phyloP scores from a whole-genome alignment of 768 basidiomycete species.

The Suillus hirtellus region DNA sequence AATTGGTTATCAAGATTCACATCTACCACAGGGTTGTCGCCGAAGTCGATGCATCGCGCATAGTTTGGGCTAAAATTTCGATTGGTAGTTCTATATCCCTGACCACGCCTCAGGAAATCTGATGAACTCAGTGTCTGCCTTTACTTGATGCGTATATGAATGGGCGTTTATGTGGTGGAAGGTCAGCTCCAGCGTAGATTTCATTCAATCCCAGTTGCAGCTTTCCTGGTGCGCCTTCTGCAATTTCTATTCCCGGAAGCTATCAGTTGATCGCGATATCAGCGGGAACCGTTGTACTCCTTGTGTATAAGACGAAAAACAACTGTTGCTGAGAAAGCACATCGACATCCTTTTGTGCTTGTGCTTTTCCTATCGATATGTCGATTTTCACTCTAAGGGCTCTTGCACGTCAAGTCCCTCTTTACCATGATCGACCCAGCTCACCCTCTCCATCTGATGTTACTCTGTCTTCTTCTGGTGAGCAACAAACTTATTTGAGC shows the following conservation, averaged over 20 bases:
- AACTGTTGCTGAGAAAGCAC: not conserved
- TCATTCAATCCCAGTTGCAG: not conserved
- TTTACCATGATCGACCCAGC: not conserved
- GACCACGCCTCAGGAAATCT: constrained; percentile 2
- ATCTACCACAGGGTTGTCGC: not conserved
- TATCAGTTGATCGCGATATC: not conserved
- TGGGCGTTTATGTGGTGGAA: not conserved
- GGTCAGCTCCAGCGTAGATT: not conserved
- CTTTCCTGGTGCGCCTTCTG: not conserved
- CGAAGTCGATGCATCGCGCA: no score
- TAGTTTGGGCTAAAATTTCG: not conserved
- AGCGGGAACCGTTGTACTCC: not conserved
- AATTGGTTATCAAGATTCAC: not conserved
- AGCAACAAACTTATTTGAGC: not conserved
- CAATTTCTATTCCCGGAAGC: not conserved
- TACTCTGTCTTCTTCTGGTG: not conserved
- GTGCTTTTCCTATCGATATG: not conserved
- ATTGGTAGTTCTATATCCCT: not conserved
- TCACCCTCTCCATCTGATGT: not conserved
- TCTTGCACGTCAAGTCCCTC: not conserved
- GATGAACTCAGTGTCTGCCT: not conserved
- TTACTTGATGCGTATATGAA: not conserved
- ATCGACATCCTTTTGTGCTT: not conserved
- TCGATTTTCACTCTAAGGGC: not conserved
- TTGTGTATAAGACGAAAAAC: not conserved